Evolutionary conservation across 371 early-diverging fungal species (phyloP).

Genomic region (Mucor circinelloides): DNA sequence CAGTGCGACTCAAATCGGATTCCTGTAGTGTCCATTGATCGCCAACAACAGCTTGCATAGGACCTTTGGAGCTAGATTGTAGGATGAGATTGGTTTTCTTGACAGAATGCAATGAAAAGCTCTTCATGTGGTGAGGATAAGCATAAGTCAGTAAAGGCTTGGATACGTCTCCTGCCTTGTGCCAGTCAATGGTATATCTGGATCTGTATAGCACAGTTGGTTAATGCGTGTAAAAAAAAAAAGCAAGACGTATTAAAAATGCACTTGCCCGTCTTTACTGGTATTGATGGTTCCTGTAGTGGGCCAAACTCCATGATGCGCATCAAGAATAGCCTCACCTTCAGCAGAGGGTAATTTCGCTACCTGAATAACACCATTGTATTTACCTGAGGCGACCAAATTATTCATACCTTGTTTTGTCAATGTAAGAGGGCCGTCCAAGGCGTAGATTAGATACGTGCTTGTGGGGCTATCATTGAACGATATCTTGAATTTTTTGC

Average conservation of each 20-base stretch:
- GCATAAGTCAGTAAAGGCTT: constrained; percentile 45
- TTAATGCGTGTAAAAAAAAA: neutral
- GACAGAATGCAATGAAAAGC: constrained; percentile 26
- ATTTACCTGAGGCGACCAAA: constrained; percentile 29
- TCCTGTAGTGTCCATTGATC: constrained; percentile 62
- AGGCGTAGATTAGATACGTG: constrained; percentile 43
- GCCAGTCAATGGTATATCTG: constrained; percentile 54
- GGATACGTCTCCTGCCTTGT: constrained; percentile 28
- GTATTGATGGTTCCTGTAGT: constrained; percentile 38
- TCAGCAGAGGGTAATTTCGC: constrained; percentile 46
- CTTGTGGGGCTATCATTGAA: constrained; percentile 42
- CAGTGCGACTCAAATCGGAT: constrained; percentile 30
- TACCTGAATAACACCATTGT: constrained; percentile 53
- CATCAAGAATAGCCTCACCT: constrained; percentile 42
- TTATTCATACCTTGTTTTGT: constrained; percentile 18
- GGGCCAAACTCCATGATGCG: constrained; percentile 52
- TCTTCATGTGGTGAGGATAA: constrained; percentile 58
- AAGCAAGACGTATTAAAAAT: too few species aligned
- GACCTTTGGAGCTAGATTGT: constrained; percentile 65
- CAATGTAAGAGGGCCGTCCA: constrained; percentile 34
- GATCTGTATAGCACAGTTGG: neutral
- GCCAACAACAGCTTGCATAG: constrained; percentile 65
- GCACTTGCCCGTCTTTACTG: constrained; percentile 14
- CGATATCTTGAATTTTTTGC: constrained; percentile 38
- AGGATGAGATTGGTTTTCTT: constrained; percentile 25